Evolutionary conservation across 2,329 filamentous ascomycete species (phyloP), one percentile per base, ranked within the genome.

Genomic region (Alternaria sp.): DNA sequence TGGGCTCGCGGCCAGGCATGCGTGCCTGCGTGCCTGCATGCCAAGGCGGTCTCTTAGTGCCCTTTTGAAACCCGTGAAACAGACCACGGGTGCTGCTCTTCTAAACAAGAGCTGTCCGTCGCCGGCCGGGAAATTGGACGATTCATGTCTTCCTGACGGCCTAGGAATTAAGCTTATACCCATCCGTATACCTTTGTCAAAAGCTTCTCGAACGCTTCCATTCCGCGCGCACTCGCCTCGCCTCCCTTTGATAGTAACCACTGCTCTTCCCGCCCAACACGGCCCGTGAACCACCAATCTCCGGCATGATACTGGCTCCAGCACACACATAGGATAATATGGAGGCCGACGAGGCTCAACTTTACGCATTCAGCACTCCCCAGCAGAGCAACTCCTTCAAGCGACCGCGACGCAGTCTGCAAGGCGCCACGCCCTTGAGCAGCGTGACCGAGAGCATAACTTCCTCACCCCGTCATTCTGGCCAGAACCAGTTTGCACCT

Each of bases 61-160:
- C 68, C 67, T 74, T 52, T 63, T 63, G 61, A 63, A 63, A 63
- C 61, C 55, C 58, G 53, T 63, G 61, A 63, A 63, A 63, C 61
- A 60, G 58, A 58, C 61, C 61, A 63, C 52, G 61, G 61, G 46
- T 61, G 54, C 54, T 61, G 55, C 58, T 52, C 61, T 63, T 61
- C 74, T 76, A 75, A 76, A 76, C 74, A 76, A 74, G 70, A 72
- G 67, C 68, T 72, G 71, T 72, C 72, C 72, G 72, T 70, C 61
- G 72, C 70, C 71, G 70, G 70, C 67, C 73, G 72, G 73, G 73
- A 77, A 69, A 76, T 77, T 75, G 72, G 73, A 74, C 72, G 72
- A 75, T 75, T 72, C 75, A 71, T 73, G 72, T 74, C 72, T 75
- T 75, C 70, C 69, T 77, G 68, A 74, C 71, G 70, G 70, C 66